phyloP scores from a whole-genome alignment of 2,329 filamentous ascomycete species.

The Triangularia setosa region DNA sequence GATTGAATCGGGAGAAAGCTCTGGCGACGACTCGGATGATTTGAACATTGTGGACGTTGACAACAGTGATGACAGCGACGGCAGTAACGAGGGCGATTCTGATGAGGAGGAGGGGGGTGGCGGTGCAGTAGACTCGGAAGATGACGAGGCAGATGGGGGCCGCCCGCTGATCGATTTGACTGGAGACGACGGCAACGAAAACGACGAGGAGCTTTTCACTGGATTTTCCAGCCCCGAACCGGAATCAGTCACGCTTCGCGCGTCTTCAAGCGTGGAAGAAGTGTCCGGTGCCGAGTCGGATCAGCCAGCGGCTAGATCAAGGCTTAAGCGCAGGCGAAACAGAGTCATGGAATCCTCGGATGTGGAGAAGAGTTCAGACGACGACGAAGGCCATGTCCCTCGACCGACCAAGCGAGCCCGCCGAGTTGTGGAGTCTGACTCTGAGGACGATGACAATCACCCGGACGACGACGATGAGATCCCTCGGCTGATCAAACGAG shows the following conservation, averaged over 20 bases:
- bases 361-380: constrained; percentile 14
- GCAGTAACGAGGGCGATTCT: constrained; percentile 10
- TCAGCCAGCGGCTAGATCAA: background rate
- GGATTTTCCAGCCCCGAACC: constrained; percentile 18
- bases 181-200: background rate
- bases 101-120: background rate
- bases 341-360: constrained; percentile 16
- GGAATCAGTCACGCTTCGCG: background rate
- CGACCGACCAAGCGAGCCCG: background rate
- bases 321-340: constrained; percentile 8
- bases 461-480: background rate
- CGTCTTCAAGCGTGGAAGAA: constrained; percentile 6
- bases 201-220: background rate
- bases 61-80: constrained; percentile 19
- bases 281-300: constrained; percentile 7
- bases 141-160: background rate
- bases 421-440: constrained; percentile 11
- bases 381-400: background rate
- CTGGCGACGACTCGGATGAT: background rate
- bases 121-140: too few species aligned
- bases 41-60: constrained; percentile 15
- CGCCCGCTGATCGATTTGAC: background rate
- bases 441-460: constrained; percentile 1
- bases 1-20: background rate
- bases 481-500: background rate